A percentile compares a stretch with the other conserved stretches of the same genome.
phyloP scores from a whole-genome alignment of 352 stramenopile genomes.

The Aphanomyces stellatus region DNA sequence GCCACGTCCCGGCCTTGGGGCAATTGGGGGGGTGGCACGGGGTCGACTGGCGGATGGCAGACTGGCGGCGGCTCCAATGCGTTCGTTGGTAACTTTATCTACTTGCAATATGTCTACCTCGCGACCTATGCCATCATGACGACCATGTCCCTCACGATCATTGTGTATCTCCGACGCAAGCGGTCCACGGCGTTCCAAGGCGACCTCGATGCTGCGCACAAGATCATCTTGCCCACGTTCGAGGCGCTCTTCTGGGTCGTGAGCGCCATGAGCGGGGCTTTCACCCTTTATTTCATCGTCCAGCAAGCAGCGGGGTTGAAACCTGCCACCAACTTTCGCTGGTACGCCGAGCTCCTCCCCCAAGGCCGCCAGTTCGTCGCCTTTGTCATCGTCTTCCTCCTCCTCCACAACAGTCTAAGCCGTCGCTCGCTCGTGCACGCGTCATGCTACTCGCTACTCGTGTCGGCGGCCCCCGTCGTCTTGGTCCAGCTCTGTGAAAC shows the following conservation, averaged over 20 bases:
- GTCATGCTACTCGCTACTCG: conserved; percentile 1
- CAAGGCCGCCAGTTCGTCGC: conserved; percentile 21
- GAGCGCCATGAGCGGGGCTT: conserved; percentile 25
- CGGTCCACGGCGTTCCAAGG: conserved; percentile 39
- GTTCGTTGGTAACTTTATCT: too few species aligned
- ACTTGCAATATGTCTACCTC: too few species aligned
- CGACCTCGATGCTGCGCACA: conserved; percentile 36
- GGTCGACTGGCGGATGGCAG: too few species aligned
- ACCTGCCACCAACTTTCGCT: conserved; percentile 21
- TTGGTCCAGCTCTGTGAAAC: conserved; percentile 1
- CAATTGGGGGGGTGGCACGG: too few species aligned
- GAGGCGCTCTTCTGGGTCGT: conserved; percentile 57
- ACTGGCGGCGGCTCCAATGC: too few species aligned
- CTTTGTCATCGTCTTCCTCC: conserved; percentile 17
- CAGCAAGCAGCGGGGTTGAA: too few species aligned
- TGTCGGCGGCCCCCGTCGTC: not conserved
- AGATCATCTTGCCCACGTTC: conserved; percentile 55
- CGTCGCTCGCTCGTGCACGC: conserved; percentile 8
- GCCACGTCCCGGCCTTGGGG: too few species aligned
- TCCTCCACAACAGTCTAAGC: conserved; percentile 17
- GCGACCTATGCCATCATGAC: conserved; percentile 44
- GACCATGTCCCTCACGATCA: conserved; percentile 28
- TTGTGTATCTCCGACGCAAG: conserved; percentile 47
- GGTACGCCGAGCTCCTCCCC: conserved; percentile 15
- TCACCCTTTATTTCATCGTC: conserved; percentile 23